Evolutionary conservation across 345 rosid genomes (phyloP).

Genomic region (Alliaria petiolata): DNA sequence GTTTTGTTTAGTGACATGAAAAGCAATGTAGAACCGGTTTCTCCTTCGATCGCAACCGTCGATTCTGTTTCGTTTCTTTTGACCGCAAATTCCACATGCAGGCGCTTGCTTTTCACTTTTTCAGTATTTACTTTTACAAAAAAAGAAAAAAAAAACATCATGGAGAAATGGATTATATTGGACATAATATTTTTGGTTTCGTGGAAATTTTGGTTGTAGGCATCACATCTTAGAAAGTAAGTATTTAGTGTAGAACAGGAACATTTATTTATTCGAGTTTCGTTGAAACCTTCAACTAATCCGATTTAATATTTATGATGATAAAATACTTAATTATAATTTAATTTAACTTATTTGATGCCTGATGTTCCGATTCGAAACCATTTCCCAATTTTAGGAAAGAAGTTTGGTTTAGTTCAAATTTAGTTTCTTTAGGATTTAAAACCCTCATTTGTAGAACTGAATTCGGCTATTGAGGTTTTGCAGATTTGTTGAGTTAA

Average conservation of each 20-base stretch:
- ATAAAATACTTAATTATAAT: too few species aligned
- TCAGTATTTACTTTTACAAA: not conserved
- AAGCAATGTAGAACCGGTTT: slow-evolving; percentile 1
- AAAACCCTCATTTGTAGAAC: not conserved
- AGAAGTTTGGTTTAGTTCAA: not conserved
- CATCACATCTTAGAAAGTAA: not conserved
- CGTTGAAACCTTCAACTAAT: too few species aligned
- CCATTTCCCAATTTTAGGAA: too few species aligned
- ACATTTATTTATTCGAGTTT: not conserved
- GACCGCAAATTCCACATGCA: not conserved
- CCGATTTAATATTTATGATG: too few species aligned
- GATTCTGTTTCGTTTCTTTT: slow-evolving; percentile 13
- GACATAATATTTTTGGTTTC: not conserved
- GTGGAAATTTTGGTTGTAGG: not conserved
- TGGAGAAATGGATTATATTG: not conserved
- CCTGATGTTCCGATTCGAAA: too few species aligned
- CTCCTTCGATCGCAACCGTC: slow-evolving; percentile 11
- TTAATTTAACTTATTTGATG: too few species aligned
- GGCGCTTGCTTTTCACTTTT: not conserved
- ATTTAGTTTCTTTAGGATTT: not conserved
- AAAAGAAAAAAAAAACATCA: too few species aligned
- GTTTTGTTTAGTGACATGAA: not conserved
- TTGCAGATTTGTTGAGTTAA: not conserved
- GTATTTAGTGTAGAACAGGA: not conserved
- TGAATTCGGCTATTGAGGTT: not conserved